A percentile compares a stretch with the other conserved stretches of the same genome.
phyloP scores from a whole-genome alignment of 345 rosid species.

The Isatis tinctoria region DNA sequence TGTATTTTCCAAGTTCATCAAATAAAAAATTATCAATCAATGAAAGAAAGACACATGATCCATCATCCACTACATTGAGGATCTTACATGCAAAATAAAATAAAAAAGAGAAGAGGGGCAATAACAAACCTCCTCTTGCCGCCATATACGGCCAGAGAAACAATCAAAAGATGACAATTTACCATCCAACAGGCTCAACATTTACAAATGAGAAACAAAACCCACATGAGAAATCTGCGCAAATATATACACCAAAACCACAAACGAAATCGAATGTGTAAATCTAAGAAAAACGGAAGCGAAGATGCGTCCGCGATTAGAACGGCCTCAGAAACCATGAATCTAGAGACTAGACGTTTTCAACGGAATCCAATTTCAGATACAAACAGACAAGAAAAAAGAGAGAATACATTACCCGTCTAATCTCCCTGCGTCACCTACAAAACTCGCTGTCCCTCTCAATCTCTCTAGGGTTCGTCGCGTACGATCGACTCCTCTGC shows the following conservation, averaged over 20 bases:
- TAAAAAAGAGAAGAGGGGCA: not conserved
- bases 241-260: not conserved
- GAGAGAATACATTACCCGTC: constrained; percentile 1
- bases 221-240: not conserved
- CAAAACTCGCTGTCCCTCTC: constrained; percentile 21
- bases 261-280: constrained; percentile 1
- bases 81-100: constrained; percentile 3
- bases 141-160: not conserved
- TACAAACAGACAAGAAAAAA: not conserved
- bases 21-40: not conserved
- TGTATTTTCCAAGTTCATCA: not conserved
- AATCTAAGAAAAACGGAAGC: not conserved
- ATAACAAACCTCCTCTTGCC: not conserved
- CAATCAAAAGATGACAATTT: not conserved
- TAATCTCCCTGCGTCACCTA: not conserved
- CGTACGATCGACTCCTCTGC: constrained; percentile 16
- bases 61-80: not conserved
- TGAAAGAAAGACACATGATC: not conserved
- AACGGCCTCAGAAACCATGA: not conserved
- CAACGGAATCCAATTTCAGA: constrained; percentile 1
- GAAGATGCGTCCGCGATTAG: not conserved
- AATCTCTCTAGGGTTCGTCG: constrained; percentile 20
- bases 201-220: constrained; percentile 3
- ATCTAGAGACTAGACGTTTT: not conserved
- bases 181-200: constrained; percentile 4